phyloP scores from a whole-genome alignment of 148 eudicot species.

The Salicornia ramosissima region DNA sequence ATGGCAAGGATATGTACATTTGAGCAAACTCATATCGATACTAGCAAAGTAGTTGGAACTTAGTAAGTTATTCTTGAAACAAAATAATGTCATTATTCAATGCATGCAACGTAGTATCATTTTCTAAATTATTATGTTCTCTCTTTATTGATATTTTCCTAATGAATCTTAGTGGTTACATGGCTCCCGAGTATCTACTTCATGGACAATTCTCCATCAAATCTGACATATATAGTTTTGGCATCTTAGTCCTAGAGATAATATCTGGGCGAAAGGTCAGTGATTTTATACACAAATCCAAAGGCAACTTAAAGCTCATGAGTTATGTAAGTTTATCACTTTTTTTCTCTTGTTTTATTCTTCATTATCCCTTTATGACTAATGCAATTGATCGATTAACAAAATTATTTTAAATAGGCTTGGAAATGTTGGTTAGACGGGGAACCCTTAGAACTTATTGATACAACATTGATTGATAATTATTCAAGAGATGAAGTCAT shows the following conservation, averaged over 20 bases:
- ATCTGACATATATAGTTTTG: constrained; percentile 18
- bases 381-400: too few relatives aligned
- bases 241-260: constrained; percentile 18
- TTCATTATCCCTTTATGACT: too few relatives aligned
- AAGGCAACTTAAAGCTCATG: not conserved
- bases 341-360: too few relatives aligned
- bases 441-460: constrained; percentile 14
- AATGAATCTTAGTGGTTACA: constrained; percentile 3
- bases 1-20: constrained; percentile 15
- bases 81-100: not conserved
- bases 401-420: not conserved
- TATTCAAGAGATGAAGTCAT: constrained; percentile 16
- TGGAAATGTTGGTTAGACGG: constrained; percentile 15
- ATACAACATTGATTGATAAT: constrained; percentile 8
- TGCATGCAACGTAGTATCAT: not conserved
- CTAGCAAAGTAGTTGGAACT: constrained; percentile 13
- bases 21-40: constrained; percentile 18
- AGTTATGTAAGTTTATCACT: not conserved
- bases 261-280: constrained; percentile 3
- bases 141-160: not conserved
- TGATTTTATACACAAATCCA: not conserved
- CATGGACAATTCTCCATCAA: constrained; percentile 16
- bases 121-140: not conserved
- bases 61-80: not conserved
- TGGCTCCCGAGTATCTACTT: constrained; percentile 21